Evolutionary conservation across 257 asterid genomes (phyloP).

Genomic region (Rehmannia glutinosa): DNA sequence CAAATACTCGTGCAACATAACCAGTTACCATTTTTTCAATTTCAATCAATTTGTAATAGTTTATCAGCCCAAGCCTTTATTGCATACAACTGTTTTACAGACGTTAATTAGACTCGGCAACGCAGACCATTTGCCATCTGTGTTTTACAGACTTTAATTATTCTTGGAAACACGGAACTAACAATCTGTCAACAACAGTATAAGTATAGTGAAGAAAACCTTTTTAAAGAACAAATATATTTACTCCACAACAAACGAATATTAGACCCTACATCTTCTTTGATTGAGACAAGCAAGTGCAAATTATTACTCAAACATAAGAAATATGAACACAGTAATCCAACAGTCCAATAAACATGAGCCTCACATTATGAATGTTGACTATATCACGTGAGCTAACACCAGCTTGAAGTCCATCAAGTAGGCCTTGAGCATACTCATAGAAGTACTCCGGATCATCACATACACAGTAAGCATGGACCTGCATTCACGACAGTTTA

Average conservation of each 20-base stretch:
- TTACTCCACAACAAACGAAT: not conserved
- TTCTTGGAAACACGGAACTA: too few species aligned
- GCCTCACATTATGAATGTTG: conserved; percentile 67
- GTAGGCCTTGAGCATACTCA: conserved; percentile 67
- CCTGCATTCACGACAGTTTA: conserved; percentile 35
- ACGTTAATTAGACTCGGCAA: too few species aligned
- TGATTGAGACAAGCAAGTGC: not conserved
- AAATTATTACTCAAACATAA: not conserved
- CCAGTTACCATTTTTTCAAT: too few species aligned
- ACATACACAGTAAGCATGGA: conserved; percentile 80
- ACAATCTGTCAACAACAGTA: too few species aligned
- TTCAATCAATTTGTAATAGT: too few species aligned
- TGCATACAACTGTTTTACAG: too few species aligned
- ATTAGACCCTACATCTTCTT: not conserved
- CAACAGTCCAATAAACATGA: not conserved
- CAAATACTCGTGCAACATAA: too few species aligned
- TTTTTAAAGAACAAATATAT: not conserved
- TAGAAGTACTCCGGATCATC: conserved; percentile 92
- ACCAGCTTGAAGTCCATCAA: conserved; percentile 77
- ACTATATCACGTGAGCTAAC: conserved; percentile 76
- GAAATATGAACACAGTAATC: not conserved
- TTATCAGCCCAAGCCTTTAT: too few species aligned
- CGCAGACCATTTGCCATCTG: too few species aligned
- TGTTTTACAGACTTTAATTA: too few species aligned
- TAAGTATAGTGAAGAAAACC: not conserved